Base-by-base conservation (phyloP, 2,329 filamentous ascomycete species). In the Ceratocystiopsis sp. region DNA sequence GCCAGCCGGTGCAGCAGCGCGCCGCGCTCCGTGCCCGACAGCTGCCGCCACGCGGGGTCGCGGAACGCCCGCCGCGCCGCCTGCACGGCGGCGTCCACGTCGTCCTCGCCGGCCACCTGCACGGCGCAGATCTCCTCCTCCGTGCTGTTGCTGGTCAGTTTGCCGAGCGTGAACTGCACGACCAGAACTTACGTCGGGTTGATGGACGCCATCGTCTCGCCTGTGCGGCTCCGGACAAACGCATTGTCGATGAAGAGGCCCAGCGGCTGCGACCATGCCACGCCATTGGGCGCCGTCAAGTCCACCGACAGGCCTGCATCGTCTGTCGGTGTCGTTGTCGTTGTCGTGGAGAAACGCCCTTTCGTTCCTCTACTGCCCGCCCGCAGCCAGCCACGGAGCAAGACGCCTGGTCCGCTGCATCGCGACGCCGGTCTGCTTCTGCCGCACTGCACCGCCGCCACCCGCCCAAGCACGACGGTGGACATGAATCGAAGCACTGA, bases 231-330 rank as follows among this genome's bases (percentile, higher is more conserved):
- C 53, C 74, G 67, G 42, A 84, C 76, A 57, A 83, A 87, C 57
- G 85, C 79, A 50, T 86, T 85, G 65, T 84, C 81, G 63, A 87
- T 85, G 61, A 86, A 87, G 10, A 89, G 68, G n/a, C 84, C 84
- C 38, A 73, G 67, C 2, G 82, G 81, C 63, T 85, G 80, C 13
- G 61, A 65, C 61, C 83, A 87, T 52, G 72, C 77, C 58, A 64
- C 68, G 52, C 81, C 82, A 60, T 89, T 89, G 5, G 83, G 83
- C 41, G 83, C 80, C 10, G 70, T 80, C 46, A 89, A 69, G 53
- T 84, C 69, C 42, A 76, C 61, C 40, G 62, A 55, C 52, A 60
- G 35, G 57, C 3, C 8, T 19, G 32, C 25, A 29, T 29, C 25
- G 25, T 29, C 25, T 11, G 10, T 11, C 4, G 37, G 18, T 12